Percentiles rank a stretch among this genome's conserved stretches.
phyloP scores from a whole-genome alignment of 1,284 basidiomycete genomes.

The Malassezia obtusa region DNA sequence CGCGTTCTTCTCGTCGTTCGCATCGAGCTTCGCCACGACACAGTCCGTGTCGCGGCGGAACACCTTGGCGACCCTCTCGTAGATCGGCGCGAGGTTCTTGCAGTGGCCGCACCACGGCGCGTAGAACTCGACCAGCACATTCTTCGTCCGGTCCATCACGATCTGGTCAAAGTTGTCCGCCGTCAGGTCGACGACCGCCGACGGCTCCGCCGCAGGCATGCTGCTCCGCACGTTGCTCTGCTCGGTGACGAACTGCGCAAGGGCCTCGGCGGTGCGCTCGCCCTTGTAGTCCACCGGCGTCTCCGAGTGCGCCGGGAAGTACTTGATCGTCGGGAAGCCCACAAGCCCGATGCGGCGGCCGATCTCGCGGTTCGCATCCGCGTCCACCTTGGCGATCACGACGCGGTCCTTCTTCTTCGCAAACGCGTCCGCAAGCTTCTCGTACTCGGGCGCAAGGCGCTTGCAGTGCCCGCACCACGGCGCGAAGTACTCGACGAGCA shows the following conservation, averaged over 20 bases:
- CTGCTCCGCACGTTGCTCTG: constrained; percentile 71
- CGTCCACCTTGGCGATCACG: constrained; percentile 82
- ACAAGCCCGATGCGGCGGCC: constrained; percentile 61
- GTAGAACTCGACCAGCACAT: constrained; percentile 81
- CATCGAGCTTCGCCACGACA: constrained; percentile 80
- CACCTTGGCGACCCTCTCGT: constrained; percentile 69
- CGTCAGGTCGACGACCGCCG: constrained; percentile 63
- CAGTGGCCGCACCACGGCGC: constrained; percentile 69
- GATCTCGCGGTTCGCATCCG: constrained; percentile 69
- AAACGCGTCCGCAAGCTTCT: constrained; percentile 78
- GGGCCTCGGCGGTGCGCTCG: constrained; percentile 68
- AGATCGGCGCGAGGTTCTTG: constrained; percentile 74
- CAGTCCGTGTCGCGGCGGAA: constrained; percentile 76
- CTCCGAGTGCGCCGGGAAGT: constrained; percentile 60
- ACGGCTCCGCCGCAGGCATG: constrained; percentile 72
- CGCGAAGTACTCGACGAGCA: constrained; percentile 43
- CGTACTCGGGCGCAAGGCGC: constrained; percentile 77
- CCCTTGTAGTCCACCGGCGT: constrained; percentile 64
- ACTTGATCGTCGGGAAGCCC: constrained; percentile 84
- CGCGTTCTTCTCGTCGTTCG: constrained; percentile 70
- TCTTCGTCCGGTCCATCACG: constrained; percentile 63
- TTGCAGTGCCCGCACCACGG: constrained; percentile 51
- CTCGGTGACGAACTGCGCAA: constrained; percentile 62
- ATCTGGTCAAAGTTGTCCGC: constrained; percentile 65
- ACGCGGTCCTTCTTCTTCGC: constrained; percentile 63